phyloP scores from a whole-genome alignment of 805 yeast species.

The Saccharomycopsis fermentans region DNA sequence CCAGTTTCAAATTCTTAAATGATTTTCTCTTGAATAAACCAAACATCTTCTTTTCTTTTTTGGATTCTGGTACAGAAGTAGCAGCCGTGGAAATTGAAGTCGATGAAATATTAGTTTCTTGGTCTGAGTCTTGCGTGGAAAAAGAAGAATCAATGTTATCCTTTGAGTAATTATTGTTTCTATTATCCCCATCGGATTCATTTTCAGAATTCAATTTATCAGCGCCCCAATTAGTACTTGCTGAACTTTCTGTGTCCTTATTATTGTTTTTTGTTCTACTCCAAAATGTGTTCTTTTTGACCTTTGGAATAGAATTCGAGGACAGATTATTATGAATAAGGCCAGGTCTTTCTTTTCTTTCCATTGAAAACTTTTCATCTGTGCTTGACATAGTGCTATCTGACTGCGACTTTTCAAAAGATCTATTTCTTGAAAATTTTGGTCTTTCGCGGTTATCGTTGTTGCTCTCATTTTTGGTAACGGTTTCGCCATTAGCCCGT shows the following conservation, averaged over 20 bases:
- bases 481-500: background rate
- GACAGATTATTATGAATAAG: background rate
- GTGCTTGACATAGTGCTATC: background rate
- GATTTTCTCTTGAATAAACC: constrained; percentile 13
- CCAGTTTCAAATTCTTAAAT: constrained; percentile 10
- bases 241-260: background rate
- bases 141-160: background rate
- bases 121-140: background rate
- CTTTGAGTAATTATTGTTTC: background rate
- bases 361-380: background rate
- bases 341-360: background rate
- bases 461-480: background rate
- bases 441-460: background rate
- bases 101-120: background rate
- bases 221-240: background rate
- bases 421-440: background rate
- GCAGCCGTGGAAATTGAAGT: background rate
- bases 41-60: constrained; percentile 9
- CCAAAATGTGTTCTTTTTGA: constrained; percentile 7
- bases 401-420: background rate
- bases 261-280: constrained; percentile 4
- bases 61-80: background rate
- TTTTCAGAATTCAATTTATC: background rate
- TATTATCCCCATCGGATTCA: background rate
- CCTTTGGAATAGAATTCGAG: background rate